Evolutionary conservation across 108 stramenopile genomes (phyloP).

Genomic region (Cyclotella distinguenda): DNA sequence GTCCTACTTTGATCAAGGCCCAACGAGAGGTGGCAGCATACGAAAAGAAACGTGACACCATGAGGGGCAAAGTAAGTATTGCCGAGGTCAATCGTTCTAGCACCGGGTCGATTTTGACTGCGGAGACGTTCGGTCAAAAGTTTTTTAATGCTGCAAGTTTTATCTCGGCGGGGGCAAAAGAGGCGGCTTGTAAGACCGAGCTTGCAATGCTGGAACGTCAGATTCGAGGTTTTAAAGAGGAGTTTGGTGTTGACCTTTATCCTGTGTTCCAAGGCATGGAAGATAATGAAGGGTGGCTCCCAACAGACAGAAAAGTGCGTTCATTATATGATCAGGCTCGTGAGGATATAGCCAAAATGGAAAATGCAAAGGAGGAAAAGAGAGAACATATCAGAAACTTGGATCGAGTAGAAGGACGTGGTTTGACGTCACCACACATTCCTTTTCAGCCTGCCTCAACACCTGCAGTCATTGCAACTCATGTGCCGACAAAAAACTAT

Average conservation of each 20-base stretch:
- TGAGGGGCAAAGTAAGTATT: conserved; percentile 57
- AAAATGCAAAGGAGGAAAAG: conserved; percentile 46
- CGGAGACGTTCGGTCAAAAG: conserved; percentile 62
- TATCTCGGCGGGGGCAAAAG: conserved; percentile 58
- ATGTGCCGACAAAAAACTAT: conserved; percentile 12
- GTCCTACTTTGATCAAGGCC: conserved; percentile 62
- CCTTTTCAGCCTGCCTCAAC: conserved; percentile 5
- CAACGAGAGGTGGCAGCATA: conserved; percentile 80
- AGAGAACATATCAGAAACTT: conserved; percentile 32
- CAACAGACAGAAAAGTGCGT: conserved; percentile 75
- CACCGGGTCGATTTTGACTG: conserved; percentile 59
- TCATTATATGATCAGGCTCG: conserved; percentile 69
- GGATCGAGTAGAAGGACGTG: conserved; percentile 29
- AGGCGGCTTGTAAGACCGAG: conserved; percentile 73
- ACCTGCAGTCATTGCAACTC: conserved; percentile 25
- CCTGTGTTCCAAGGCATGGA: conserved; percentile 61
- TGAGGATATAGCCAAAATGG: conserved; percentile 59
- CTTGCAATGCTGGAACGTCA: conserved; percentile 57
- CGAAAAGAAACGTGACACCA: conserved; percentile 53
- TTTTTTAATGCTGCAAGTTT: conserved; percentile 71
- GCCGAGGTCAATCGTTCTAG: conserved; percentile 55
- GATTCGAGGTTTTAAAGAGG: conserved; percentile 71
- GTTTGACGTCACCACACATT: conserved; percentile 27
- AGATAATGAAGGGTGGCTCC: conserved; percentile 75
- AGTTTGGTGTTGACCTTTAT: conserved; percentile 69